Evolutionary conservation across 306 rosid species (phyloP), one percentile per base, ranked within the genome.

Genomic region (Lagenaria siceraria): DNA sequence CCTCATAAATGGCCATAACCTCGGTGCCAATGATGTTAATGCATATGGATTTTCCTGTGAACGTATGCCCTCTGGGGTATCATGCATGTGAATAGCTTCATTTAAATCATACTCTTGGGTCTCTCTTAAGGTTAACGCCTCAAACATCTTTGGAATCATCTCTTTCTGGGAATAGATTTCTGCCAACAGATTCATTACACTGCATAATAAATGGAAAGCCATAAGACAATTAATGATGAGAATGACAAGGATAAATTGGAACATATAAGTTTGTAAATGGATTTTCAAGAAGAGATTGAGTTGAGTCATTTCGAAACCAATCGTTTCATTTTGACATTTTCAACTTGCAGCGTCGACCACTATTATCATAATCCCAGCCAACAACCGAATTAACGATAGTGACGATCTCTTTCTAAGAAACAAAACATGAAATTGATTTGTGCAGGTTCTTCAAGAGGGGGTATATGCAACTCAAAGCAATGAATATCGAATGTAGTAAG

Each of bases 1-100:
- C 88, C 98, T 90, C 98, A 95, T 95, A 86, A 95, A 95, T 62
- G 98, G 97, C 98, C 98, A 95, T 82, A 95, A 84, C 40, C 97
- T 92, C 0, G 96, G 98, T 4, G 97, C 97, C 84, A 95, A 69
- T 60, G 89, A 84, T 36, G 93, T 85, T 79, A 95, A 85, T 84
- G 87, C 89, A 79, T 83, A 90, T 76, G 97, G 97, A 87, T 88
- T 89, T 80, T 92, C 93, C 49, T 71, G 87, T 13, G 27, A n/a
- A 79, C 64, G 49, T 78, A 73, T 61, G 24, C 79, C 88, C 73
- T 80, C 82, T 74, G 82, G 89, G 68, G 74, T 40, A 38, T 78
- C 88, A 81, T 78, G 89, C 56, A 78, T 77, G 73, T 36, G 76
- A 81, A 84, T 86, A 22, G 77, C 84, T 83, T 85, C 93, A 82